These are phyloP conservation scores for Sistotremastrum suecicum DNA, from an alignment of 768 basidiomycete species.

Conservation along the genomic window DNA sequence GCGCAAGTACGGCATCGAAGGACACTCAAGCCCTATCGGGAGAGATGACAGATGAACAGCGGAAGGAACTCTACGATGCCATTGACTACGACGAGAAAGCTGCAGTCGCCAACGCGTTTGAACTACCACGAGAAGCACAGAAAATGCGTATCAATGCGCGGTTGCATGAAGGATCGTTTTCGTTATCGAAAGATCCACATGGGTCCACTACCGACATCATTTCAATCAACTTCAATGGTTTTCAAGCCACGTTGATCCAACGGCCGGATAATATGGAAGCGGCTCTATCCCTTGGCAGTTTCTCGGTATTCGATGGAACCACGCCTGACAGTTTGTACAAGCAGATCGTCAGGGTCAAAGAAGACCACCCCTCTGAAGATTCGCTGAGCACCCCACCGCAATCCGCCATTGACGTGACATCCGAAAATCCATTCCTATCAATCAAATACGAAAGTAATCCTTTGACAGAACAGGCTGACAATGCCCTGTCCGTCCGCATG, in stretches of 20 bases:
- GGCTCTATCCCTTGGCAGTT: slow-evolving; percentile 69
- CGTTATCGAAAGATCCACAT: slow-evolving; percentile 64
- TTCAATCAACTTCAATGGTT: slow-evolving; percentile 75
- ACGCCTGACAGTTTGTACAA: slow-evolving; percentile 64
- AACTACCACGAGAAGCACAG: slow-evolving; percentile 65
- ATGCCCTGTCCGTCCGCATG: slow-evolving; percentile 77
- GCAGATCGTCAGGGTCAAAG: slow-evolving; percentile 81
- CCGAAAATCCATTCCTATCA: slow-evolving; percentile 64
- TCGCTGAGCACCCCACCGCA: slow-evolving; percentile 4
- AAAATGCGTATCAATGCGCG: slow-evolving; percentile 62
- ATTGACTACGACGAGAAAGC: slow-evolving; percentile 88
- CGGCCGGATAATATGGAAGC: slow-evolving; percentile 79
- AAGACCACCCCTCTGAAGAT: slow-evolving; percentile 12
- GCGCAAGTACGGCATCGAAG: slow-evolving; percentile 12
- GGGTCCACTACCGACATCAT: slow-evolving; percentile 53
- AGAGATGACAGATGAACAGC: slow-evolving; percentile 79
- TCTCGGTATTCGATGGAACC: slow-evolving; percentile 89
- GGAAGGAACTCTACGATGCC: slow-evolving; percentile 76
- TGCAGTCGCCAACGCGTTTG: slow-evolving; percentile 52
- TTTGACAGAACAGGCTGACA: slow-evolving; percentile 83
- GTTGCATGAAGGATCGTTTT: slow-evolving; percentile 79
- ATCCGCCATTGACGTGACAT: slow-evolving; percentile 11
- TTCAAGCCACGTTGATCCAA: slow-evolving; percentile 74
- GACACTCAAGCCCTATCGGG: slow-evolving; percentile 48
- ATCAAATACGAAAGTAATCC: slow-evolving; percentile 88